Conservation (phyloP, 768 basidiomycete species). For the Lentinula raphanica region DNA sequence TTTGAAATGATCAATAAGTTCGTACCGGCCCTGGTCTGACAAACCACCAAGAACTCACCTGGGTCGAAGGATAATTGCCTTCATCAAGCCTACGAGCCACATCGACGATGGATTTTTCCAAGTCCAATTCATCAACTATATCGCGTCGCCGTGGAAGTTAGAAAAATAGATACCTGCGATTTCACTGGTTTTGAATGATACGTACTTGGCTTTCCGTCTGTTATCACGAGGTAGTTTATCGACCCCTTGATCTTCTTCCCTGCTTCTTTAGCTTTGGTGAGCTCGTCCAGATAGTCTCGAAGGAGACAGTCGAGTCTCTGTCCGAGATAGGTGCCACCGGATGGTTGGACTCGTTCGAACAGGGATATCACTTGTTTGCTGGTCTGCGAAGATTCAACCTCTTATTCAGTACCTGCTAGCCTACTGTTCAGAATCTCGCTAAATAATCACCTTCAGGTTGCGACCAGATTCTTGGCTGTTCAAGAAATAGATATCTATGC, state of each 20-base stretch:
- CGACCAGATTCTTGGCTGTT: slow-evolving; percentile 31
- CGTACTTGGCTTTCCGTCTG: slow-evolving; percentile 60
- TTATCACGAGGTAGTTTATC: slow-evolving; percentile 55
- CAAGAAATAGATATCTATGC: slow-evolving; percentile 60
- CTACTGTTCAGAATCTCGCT: no score
- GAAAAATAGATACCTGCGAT: neutral
- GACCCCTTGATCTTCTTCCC: slow-evolving; percentile 42
- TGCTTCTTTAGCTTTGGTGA: slow-evolving; percentile 28
- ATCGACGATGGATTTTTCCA: slow-evolving; percentile 40
- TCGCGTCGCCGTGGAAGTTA: no score
- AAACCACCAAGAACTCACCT: slow-evolving; percentile 40
- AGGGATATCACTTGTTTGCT: slow-evolving; percentile 1
- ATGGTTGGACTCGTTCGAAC: slow-evolving; percentile 1
- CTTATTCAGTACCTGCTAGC: no score
- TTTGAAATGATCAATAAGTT: neutral
- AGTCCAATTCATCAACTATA: slow-evolving; percentile 45
- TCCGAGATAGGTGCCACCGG: slow-evolving; percentile 12
- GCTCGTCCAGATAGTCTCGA: slow-evolving; percentile 19
- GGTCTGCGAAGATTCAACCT: slow-evolving; percentile 1
- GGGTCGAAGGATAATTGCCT: slow-evolving; percentile 44
- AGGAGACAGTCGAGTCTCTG: slow-evolving; percentile 28
- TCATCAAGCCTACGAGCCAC: slow-evolving; percentile 47
- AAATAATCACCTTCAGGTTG: slow-evolving; percentile 37
- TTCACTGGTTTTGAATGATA: neutral
- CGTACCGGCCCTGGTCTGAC: no score